Evolutionary conservation across 352 stramenopile genomes (phyloP), one percentile per base, ranked within the genome.

Genomic region (Phytopythium vexans): DNA sequence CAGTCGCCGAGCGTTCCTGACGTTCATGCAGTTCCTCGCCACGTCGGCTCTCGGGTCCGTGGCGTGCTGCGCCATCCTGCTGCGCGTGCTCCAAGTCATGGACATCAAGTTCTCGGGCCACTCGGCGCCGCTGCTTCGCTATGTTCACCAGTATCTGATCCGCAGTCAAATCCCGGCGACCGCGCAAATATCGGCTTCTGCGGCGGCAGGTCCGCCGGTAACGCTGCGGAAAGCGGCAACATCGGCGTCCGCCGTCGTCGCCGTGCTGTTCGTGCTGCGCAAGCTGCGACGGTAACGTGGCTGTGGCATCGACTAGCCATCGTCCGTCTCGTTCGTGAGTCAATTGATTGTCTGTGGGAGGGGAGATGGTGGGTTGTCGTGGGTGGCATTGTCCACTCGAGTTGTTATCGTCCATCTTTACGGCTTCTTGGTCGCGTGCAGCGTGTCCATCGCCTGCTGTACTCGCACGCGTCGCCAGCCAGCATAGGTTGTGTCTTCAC

Each of bases 21-120:
- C 66, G 8, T 71, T 86, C 43, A 41, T 84, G 15, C 81, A 88
- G 53, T 81, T 92, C 45, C 52, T 78, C 11, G 54, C 72, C 1
- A 62, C 78, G 27, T 89, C 81, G 4, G 72, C 79, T 8, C 49
- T 94, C 35, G 85, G 77, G 37, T 92, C 78, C 0, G 67, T 92
- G 32, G 83, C 83, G 6, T 82, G 74, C 34, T 76, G 68, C 44
- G 70, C 77, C 0, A 65, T 86, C 41, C 64, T 82, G 37, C 50
- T 88, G 27, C 77, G 77, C 12, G 47, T 82, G 7, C 49, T 81
- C 47, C 77, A 88, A 43, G 32, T 82, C n/a, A 48, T 80, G 32
- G 69, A 73, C 56, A 32, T 57, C 9, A 74, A 61, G 14, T 62
- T 73, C 33, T 59, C 61, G 1, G 58, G 50, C 8, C 69, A 49